Conservation (phyloP, 2,329 filamentous ascomycete species). For the Calonectria hongkongensis region DNA sequence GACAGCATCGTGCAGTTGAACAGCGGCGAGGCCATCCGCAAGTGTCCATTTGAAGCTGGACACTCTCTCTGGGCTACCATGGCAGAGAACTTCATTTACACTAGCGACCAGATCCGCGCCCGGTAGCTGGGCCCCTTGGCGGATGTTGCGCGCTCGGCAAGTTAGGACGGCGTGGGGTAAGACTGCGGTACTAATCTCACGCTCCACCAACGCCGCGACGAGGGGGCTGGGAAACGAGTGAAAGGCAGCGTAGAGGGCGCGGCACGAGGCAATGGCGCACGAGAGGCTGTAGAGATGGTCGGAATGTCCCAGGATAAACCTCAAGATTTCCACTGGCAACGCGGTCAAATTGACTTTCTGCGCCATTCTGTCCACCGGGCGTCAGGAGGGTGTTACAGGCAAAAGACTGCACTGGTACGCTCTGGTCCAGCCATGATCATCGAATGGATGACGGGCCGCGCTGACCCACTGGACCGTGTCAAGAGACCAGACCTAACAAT, state of each 20-base stretch:
- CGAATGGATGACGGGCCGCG: too few relatives aligned
- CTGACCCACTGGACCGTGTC: too few relatives aligned
- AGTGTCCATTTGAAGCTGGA: neutral
- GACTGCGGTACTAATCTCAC: constrained; percentile 10
- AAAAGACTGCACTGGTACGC: neutral
- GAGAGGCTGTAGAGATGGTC: neutral
- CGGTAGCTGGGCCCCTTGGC: neutral
- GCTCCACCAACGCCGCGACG: constrained; percentile 5
- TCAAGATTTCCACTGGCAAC: constrained; percentile 3
- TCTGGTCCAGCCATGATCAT: too few relatives aligned
- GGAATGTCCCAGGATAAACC: neutral
- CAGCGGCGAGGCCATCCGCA: neutral
- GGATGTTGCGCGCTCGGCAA: neutral
- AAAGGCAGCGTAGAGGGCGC: constrained; percentile 1
- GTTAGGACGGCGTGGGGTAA: constrained; percentile 20
- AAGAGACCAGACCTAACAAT: too few relatives aligned
- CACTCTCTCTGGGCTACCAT: neutral
- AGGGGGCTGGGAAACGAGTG: constrained; percentile 9
- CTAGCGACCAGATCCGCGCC: neutral
- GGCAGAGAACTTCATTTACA: neutral
- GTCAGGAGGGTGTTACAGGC: neutral
- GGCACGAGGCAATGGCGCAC: constrained; percentile 9
- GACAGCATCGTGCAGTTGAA: neutral
- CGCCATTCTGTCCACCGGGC: constrained; percentile 4
- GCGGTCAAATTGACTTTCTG: neutral